phyloP scores from a whole-genome alignment of 352 stramenopile genomes.

The Lagenidium sp. region DNA sequence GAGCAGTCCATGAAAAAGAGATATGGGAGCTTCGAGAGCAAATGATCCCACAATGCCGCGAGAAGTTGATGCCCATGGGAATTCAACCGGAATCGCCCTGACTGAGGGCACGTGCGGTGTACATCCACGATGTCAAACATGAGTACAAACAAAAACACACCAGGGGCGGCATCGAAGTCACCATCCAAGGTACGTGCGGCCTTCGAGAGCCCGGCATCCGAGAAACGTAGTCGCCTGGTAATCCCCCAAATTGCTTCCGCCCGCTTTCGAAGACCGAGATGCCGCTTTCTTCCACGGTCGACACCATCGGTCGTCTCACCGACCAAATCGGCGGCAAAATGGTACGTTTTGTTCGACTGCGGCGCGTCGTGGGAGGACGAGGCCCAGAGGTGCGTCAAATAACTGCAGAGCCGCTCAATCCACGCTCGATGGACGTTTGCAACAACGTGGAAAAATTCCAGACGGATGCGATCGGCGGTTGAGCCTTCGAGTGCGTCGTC shows the following conservation, averaged over 20 bases:
- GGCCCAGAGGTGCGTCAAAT: not conserved
- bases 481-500: too few relatives aligned
- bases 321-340: too few relatives aligned
- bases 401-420: not conserved
- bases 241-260: too few relatives aligned
- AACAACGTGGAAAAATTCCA: not conserved
- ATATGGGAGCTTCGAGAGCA: conserved; percentile 41
- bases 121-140: conserved; percentile 39
- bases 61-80: conserved; percentile 28
- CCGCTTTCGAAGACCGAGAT: too few relatives aligned
- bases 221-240: too few relatives aligned
- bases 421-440: not conserved
- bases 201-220: too few relatives aligned
- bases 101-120: conserved; percentile 11
- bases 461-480: not conserved
- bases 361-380: too few relatives aligned
- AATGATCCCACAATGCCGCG: conserved; percentile 28
- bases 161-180: conserved; percentile 14
- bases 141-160: conserved; percentile 36
- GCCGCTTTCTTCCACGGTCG: too few relatives aligned
- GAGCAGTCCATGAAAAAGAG: conserved; percentile 51
- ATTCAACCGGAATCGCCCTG: conserved; percentile 32
- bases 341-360: too few relatives aligned
- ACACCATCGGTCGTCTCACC: too few relatives aligned
- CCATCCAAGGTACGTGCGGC: too few relatives aligned